Evolutionary conservation across 169 alveolate genomes (phyloP).

Genomic region (Plasmodium billcollinsi): DNA sequence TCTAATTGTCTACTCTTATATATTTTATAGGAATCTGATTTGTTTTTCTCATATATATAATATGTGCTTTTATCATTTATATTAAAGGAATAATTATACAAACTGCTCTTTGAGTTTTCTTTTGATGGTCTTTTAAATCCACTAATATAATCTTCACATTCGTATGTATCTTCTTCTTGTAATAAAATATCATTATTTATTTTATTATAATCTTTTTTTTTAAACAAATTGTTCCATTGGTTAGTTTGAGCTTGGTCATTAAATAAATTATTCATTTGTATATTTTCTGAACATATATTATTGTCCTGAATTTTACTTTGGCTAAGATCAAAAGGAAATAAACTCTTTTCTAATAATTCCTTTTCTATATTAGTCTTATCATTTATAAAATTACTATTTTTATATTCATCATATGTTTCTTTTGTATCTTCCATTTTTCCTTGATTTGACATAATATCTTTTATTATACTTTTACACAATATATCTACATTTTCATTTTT

Average conservation of each 20-base stretch:
- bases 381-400: background rate
- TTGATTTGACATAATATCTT: background rate
- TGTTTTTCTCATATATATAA: conserved; percentile 41
- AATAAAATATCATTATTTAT: conserved; percentile 26
- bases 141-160: conserved; percentile 59
- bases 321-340: conserved; percentile 16
- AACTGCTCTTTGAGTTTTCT: background rate
- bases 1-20: conserved; percentile 39
- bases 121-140: conserved; percentile 31
- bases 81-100: conserved; percentile 43
- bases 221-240: conserved; percentile 6
- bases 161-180: conserved; percentile 69
- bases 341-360: conserved; percentile 29
- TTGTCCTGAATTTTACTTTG: conserved; percentile 8
- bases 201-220: conserved; percentile 42
- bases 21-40: conserved; percentile 60
- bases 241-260: conserved; percentile 10
- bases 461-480: conserved; percentile 1
- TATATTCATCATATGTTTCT: background rate
- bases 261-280: conserved; percentile 63
- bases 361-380: conserved; percentile 25
- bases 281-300: conserved; percentile 35
- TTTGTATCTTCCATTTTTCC: no score
- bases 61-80: conserved; percentile 56
- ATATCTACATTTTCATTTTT: background rate